Base-by-base conservation (phyloP, 108 stramenopile genomes). In the Cylindrotheca closterium region DNA sequence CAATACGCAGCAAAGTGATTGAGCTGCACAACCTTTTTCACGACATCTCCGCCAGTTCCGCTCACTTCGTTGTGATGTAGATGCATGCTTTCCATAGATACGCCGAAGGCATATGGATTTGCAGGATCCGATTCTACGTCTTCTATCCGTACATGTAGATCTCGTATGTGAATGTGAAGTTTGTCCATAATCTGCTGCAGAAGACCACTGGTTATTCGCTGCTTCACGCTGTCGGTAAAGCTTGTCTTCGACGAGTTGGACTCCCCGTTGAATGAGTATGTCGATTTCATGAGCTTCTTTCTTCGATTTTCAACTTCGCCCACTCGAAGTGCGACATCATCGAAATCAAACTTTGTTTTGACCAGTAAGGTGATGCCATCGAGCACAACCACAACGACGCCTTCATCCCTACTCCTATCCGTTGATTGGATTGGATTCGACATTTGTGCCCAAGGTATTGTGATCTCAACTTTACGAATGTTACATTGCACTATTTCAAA, bases 21-120 rank as follows among this genome's bases (percentile, higher is more conserved):
- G 0, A 87, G 33, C 65, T 87, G 86, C 22, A 73, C 72, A 19
- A 83, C 61, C 60, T 87, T 87, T 27, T 65, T 34, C 12, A 84
- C 72, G 24, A 71, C 55, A 53, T 33, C 58, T 15, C 55, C 57
- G 2, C 19, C 49, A 21, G 25, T 31, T 10, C 65, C 57, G 26
- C 48, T 47, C 7, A 79, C 79, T 8, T 80, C 80, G 49, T 72
- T 71, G 42, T 78, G 65, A 33, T 83, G 78, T 23, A 89, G 47
- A 51, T 89, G 84, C 58, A 89, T 65, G 30, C 79, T 82, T 79
- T 89, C 85, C 57, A 86, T 27, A 3, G 81, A 83, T 23, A 89
- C 55, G 4, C 88, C 88, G 49, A 57, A 77, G 2, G 80, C 75
- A 59, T 58, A 85, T 7, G 82, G 82, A 55, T 76, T 56, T 22